phyloP scores from a whole-genome alignment of 768 basidiomycete genomes.

The Mycena haematopus region DNA sequence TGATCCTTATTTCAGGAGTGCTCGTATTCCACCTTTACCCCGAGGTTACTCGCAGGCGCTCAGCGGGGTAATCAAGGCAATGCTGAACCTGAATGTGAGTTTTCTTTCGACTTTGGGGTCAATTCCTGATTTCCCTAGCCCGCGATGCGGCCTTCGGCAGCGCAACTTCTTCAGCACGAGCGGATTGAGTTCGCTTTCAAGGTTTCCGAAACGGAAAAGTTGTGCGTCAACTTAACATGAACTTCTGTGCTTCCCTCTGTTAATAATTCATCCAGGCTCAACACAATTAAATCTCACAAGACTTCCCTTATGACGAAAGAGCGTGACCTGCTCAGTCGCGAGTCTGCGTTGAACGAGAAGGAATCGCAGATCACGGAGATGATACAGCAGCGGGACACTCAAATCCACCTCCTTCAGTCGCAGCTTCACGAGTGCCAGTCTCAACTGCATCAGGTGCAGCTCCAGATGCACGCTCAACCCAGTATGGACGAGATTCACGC shows the following conservation, averaged over 20 bases:
- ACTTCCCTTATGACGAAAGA: slow-evolving; percentile 61
- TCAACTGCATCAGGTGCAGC: slow-evolving; percentile 45
- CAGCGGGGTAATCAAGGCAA: slow-evolving; percentile 78
- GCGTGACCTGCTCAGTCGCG: slow-evolving; percentile 65
- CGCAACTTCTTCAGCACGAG: slow-evolving; percentile 82
- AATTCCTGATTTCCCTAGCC: slow-evolving; percentile 53
- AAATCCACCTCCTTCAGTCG: slow-evolving; percentile 59
- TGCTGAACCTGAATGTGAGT: slow-evolving; percentile 83
- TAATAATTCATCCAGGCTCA: slow-evolving; percentile 51
- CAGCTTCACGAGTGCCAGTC: slow-evolving; percentile 40
- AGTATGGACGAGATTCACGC: slow-evolving; percentile 49
- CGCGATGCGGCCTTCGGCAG: slow-evolving; percentile 84
- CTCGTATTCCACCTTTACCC: slow-evolving; percentile 90
- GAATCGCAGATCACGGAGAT: slow-evolving; percentile 57
- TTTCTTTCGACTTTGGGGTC: background rate
- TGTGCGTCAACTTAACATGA: slow-evolving; percentile 50
- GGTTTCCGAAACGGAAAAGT: slow-evolving; percentile 78
- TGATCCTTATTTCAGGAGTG: slow-evolving; percentile 58
- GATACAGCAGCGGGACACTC: slow-evolving; percentile 63
- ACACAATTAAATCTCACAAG: slow-evolving; percentile 69
- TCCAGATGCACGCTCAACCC: slow-evolving; percentile 33
- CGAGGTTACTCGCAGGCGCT: slow-evolving; percentile 80
- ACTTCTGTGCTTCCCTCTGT: slow-evolving; percentile 1
- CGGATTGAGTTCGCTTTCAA: slow-evolving; percentile 73
- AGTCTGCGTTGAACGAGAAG: slow-evolving; percentile 58